These are phyloP conservation scores for Proliferodiscus dingleyae DNA, from an alignment of 2,329 filamentous ascomycete genomes.

Conservation along the genomic window DNA sequence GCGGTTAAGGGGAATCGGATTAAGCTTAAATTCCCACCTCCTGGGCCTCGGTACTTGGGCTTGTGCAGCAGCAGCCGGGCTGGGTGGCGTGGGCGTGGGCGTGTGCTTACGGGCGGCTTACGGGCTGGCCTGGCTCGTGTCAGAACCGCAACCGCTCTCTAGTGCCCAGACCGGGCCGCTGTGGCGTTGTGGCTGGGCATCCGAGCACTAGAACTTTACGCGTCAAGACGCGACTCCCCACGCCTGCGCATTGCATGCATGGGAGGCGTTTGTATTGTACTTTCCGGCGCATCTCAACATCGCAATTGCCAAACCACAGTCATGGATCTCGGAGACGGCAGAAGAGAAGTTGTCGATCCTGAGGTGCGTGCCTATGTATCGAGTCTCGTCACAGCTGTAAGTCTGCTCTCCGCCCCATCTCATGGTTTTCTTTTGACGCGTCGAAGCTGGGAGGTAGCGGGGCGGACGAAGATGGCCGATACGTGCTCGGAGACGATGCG, in stretches of 20 bases:
- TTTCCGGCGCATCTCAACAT: background rate
- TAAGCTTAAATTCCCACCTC: background rate
- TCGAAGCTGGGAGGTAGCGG: slow-evolving; percentile 77
- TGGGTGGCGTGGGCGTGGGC: too few relatives aligned
- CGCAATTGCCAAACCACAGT: slow-evolving; percentile 13
- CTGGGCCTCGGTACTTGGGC: too few relatives aligned
- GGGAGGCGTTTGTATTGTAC: too few relatives aligned
- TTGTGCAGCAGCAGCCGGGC: too few relatives aligned
- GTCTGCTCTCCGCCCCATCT: slow-evolving; percentile 11
- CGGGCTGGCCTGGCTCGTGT: too few relatives aligned
- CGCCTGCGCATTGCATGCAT: too few relatives aligned
- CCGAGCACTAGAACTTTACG: too few relatives aligned
- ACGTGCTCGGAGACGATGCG: slow-evolving; percentile 89
- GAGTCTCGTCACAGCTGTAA: slow-evolving; percentile 80
- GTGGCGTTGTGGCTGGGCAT: too few relatives aligned
- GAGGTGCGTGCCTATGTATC: slow-evolving; percentile 91
- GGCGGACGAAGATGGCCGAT: slow-evolving; percentile 72
- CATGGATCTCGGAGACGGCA: slow-evolving; percentile 52
- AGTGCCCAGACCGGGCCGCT: too few relatives aligned
- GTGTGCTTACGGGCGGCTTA: too few relatives aligned
- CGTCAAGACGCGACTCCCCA: background rate
- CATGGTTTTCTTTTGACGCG: slow-evolving; percentile 19
- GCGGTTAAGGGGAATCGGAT: background rate
- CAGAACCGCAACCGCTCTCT: too few relatives aligned
- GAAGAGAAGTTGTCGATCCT: slow-evolving; percentile 69